phyloP scores from a whole-genome alignment of 768 basidiomycete genomes.

The Cubamyces lactineus region DNA sequence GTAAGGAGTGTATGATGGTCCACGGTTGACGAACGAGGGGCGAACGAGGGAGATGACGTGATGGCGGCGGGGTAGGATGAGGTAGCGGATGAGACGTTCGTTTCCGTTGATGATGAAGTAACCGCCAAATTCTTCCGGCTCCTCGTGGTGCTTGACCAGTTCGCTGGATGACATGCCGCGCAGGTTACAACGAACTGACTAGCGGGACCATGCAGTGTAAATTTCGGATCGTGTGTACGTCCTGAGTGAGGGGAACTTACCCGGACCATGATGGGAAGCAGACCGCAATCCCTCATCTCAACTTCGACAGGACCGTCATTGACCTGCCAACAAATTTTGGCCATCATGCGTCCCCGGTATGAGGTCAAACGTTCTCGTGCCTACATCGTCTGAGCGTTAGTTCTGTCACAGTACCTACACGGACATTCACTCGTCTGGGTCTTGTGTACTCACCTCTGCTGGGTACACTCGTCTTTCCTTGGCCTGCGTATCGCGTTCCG shows the following conservation, averaged over 20 bases:
- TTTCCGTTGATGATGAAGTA: slow-evolving; percentile 99
- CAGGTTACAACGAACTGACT: slow-evolving; percentile 95
- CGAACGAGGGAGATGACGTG: slow-evolving; percentile 93
- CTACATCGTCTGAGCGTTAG: slow-evolving; percentile 42
- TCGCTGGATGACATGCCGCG: slow-evolving; percentile 81
- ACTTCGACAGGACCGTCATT: slow-evolving; percentile 63
- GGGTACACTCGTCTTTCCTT: slow-evolving; percentile 84
- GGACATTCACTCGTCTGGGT: neutral
- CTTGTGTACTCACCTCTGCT: slow-evolving; percentile 67
- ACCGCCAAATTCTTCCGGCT: slow-evolving; percentile 97
- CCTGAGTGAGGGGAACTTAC: slow-evolving; percentile 50
- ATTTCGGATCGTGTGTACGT: neutral
- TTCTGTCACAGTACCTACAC: neutral
- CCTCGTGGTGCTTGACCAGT: slow-evolving; percentile 89
- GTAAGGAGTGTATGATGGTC: slow-evolving; percentile 91
- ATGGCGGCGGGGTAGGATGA: slow-evolving; percentile 94
- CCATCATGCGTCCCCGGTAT: slow-evolving; percentile 88
- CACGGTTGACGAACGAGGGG: slow-evolving; percentile 89
- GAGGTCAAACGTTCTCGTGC: slow-evolving; percentile 92
- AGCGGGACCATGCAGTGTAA: slow-evolving; percentile 4
- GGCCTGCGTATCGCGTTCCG: slow-evolving; percentile 78
- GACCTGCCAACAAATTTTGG: slow-evolving; percentile 84
- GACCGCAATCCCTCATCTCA: slow-evolving; percentile 82
- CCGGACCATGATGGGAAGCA: slow-evolving; percentile 95
- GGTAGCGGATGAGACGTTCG: slow-evolving; percentile 96